Percentiles rank a stretch among this genome's conserved stretches.
Evolutionary conservation across 2,329 filamentous ascomycete species (phyloP).

Genomic region (Epichloe coenophiala): DNA sequence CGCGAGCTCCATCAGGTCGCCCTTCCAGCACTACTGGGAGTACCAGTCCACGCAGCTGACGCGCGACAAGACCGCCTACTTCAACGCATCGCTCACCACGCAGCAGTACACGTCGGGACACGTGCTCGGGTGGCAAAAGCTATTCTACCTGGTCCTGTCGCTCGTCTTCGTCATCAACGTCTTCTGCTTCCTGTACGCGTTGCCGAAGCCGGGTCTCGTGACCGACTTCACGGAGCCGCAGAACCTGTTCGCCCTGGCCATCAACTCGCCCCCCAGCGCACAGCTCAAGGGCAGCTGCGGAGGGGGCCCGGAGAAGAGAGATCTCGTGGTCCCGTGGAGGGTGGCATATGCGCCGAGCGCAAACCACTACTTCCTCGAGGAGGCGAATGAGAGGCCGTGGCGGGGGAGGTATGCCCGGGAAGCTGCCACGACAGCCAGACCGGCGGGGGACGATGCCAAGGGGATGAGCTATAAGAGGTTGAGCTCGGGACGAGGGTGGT

Average conservation of each 20-base stretch:
- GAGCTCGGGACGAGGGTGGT: conserved; percentile 14
- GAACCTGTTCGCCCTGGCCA: conserved; percentile 58
- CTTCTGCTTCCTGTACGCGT: conserved; percentile 48
- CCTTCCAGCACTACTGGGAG: conserved; percentile 45
- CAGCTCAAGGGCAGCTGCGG: conserved; percentile 26
- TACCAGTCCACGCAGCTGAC: conserved; percentile 21
- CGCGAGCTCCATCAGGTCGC: conserved; percentile 41
- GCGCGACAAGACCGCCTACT: conserved; percentile 34
- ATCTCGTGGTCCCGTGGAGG: conserved; percentile 28
- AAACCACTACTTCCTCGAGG: conserved; percentile 31
- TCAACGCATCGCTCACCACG: conserved; percentile 49
- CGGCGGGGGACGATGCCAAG: conserved; percentile 5
- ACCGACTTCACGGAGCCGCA: conserved; percentile 70
- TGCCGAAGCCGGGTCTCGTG: conserved; percentile 43
- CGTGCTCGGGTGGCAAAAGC: conserved; percentile 42
- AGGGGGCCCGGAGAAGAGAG: conserved; percentile 20
- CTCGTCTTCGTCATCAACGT: conserved; percentile 55
- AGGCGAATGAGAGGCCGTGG: conserved; percentile 17
- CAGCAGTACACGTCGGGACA: conserved; percentile 61
- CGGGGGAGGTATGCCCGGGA: conserved; percentile 12
- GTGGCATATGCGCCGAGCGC: conserved; percentile 23
- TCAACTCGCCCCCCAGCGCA: conserved; percentile 40
- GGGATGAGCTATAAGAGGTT: conserved; percentile 16
- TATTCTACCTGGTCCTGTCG: conserved; percentile 54
- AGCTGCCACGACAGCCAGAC: conserved; percentile 8